Percentiles rank a stretch among this genome's conserved stretches.
phyloP scores from a whole-genome alignment of 495 filamentous ascomycete species.

The Peziza echinospora region DNA sequence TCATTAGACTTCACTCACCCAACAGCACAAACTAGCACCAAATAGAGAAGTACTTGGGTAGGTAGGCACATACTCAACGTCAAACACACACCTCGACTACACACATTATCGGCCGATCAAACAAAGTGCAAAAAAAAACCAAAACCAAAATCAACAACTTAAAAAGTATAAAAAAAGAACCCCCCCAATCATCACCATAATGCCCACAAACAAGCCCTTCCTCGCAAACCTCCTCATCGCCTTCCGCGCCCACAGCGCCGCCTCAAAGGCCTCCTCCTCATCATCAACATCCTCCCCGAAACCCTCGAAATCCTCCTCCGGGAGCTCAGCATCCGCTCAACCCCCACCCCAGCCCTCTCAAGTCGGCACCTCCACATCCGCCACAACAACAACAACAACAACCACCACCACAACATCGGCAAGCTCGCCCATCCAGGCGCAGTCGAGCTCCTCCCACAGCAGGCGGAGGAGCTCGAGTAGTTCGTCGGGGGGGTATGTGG shows the following conservation, averaged over 20 bases:
- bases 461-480: slow-evolving; percentile 37
- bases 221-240: slow-evolving; percentile 53
- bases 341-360: slow-evolving; percentile 17
- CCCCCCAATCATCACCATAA: slow-evolving; percentile 15
- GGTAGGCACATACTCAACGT: too few species aligned
- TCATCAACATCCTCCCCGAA: slow-evolving; percentile 24
- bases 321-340: too few species aligned
- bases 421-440: slow-evolving; percentile 14
- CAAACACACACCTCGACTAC: too few species aligned
- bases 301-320: slow-evolving; percentile 13
- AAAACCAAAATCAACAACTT: too few species aligned
- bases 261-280: slow-evolving; percentile 25
- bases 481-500: slow-evolving; percentile 37
- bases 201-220: slow-evolving; percentile 52
- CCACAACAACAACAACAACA: slow-evolving; percentile 12
- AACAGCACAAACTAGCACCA: too few species aligned
- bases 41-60: too few species aligned
- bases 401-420: slow-evolving; percentile 4
- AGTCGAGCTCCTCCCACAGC: slow-evolving; percentile 16
- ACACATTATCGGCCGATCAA: too few species aligned
- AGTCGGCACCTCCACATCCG: slow-evolving; percentile 7
- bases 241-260: slow-evolving; percentile 38
- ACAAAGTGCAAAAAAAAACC: too few species aligned
- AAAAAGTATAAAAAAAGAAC: too few species aligned
- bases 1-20: too few species aligned